A percentile compares a stretch with the other conserved stretches of the same genome.
These are phyloP conservation scores for Austroboletus olivaceoglutinosus DNA, from an alignment of 1,284 basidiomycete species.

Conservation along the genomic window DNA sequence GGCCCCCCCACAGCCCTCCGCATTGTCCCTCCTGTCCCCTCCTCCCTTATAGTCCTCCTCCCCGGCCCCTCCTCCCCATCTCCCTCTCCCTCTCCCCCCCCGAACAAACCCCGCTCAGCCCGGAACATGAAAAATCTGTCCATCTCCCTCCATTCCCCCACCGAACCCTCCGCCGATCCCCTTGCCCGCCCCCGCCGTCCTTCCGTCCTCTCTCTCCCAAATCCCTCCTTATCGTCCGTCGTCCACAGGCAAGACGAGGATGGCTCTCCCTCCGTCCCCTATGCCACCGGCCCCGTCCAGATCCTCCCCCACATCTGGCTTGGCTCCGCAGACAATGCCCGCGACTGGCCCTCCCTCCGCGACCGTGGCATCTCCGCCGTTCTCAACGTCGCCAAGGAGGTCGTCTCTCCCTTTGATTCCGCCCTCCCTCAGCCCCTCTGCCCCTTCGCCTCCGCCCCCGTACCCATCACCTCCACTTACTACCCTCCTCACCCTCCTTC, in stretches of 20 bases:
- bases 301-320: constrained; percentile 89
- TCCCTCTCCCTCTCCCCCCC: constrained; percentile 48
- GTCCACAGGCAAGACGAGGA: constrained; percentile 69
- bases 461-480: constrained; percentile 57
- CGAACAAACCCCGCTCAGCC: constrained; percentile 42
- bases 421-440: constrained; percentile 46
- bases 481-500: constrained; percentile 61
- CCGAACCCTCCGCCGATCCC: constrained; percentile 60
- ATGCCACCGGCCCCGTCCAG: constrained; percentile 84
- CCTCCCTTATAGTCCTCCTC: constrained; percentile 51
- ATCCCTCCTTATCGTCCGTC: constrained; percentile 46
- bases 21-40: no score
- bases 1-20: constrained; percentile 57
- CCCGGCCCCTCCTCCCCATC: constrained; percentile 49
- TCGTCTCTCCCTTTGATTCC: constrained; percentile 72
- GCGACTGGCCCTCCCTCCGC: constrained; percentile 70
- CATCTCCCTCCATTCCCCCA: no score
- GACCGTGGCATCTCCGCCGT: constrained; percentile 77
- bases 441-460: constrained; percentile 65
- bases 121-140: constrained; percentile 78
- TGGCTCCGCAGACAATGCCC: constrained; percentile 91
- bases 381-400: constrained; percentile 95
- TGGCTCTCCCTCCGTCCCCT: constrained; percentile 61
- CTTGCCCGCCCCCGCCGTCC: constrained; percentile 53
- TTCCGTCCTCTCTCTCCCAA: constrained; percentile 65